phyloP scores from a whole-genome alignment of 495 filamentous ascomycete species.

The Penicillium flavigenum region DNA sequence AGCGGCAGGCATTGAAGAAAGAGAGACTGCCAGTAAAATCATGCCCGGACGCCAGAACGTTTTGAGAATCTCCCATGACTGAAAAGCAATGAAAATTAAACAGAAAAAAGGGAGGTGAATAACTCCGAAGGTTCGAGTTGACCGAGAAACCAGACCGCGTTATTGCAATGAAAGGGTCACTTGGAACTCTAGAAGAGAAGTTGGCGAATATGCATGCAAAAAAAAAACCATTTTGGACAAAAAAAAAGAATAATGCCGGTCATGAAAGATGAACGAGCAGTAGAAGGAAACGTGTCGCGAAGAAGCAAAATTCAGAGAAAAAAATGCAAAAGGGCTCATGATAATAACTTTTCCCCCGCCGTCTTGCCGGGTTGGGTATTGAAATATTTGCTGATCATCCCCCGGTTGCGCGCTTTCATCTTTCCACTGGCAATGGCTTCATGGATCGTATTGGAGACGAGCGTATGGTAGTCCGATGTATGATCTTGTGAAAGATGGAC shows the following conservation, averaged over 20 bases:
- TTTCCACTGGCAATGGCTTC: slow-evolving; percentile 41
- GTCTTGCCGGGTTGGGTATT: slow-evolving; percentile 26
- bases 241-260: slow-evolving; percentile 21
- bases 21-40: slow-evolving; percentile 41
- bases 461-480: slow-evolving; percentile 10
- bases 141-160: slow-evolving; percentile 15
- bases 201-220: slow-evolving; percentile 26
- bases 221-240: slow-evolving; percentile 19
- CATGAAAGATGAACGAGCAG: slow-evolving; percentile 29
- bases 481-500: slow-evolving; percentile 51
- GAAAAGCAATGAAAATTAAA: slow-evolving; percentile 24
- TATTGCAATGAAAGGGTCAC: slow-evolving; percentile 23
- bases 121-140: slow-evolving; percentile 24
- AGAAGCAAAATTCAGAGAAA: slow-evolving; percentile 15
- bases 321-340: slow-evolving; percentile 20
- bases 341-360: slow-evolving; percentile 20
- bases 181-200: slow-evolving; percentile 19
- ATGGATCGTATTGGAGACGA: slow-evolving; percentile 7
- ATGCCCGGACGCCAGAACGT: slow-evolving; percentile 45
- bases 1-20: slow-evolving; percentile 36
- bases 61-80: slow-evolving; percentile 37
- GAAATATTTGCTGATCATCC: slow-evolving; percentile 50
- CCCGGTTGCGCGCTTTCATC: slow-evolving; percentile 56
- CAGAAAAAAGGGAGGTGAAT: slow-evolving; percentile 7
- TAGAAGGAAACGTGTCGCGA: slow-evolving; percentile 16